Percentiles rank a stretch among this genome's conserved stretches.
Conservation (phyloP, 2,329 filamentous ascomycete genomes). For the Diatrype stigma region DNA sequence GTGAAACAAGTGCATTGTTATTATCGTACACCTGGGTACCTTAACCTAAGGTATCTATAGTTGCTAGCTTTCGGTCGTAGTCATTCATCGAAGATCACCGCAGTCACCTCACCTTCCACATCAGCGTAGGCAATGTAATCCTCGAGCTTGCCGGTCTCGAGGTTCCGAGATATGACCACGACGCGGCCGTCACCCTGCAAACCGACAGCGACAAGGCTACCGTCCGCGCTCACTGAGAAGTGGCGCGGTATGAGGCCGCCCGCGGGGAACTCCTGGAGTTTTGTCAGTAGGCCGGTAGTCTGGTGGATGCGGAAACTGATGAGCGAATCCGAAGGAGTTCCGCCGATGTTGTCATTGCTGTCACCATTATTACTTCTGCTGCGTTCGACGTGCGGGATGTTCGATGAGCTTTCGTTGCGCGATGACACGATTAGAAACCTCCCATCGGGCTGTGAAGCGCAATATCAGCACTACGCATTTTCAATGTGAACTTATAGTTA, state of each 20-base stretch:
- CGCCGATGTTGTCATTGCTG: too few species aligned
- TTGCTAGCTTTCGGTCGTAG: too few species aligned
- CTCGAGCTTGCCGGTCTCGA: background rate
- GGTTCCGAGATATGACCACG: background rate
- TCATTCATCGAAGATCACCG: background rate
- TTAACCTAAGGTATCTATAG: too few species aligned
- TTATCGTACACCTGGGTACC: too few species aligned
- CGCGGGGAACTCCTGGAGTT: background rate
- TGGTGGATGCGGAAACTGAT: background rate
- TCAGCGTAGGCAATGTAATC: background rate
- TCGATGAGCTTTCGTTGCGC: background rate
- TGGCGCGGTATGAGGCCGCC: background rate
- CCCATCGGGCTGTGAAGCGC: background rate
- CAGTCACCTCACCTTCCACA: background rate
- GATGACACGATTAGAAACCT: background rate
- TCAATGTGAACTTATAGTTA: too few species aligned
- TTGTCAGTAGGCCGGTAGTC: background rate
- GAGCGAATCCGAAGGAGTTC: background rate
- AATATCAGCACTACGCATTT: background rate
- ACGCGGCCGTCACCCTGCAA: background rate
- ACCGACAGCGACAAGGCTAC: background rate
- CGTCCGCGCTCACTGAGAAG: background rate
- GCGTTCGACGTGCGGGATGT: background rate
- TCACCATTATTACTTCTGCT: too few species aligned
- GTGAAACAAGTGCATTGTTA: too few species aligned